Evolutionary conservation across 2,329 filamentous ascomycete species (phyloP), one percentile per base, ranked within the genome.

Genomic region (Aspergillus phoenicis): DNA sequence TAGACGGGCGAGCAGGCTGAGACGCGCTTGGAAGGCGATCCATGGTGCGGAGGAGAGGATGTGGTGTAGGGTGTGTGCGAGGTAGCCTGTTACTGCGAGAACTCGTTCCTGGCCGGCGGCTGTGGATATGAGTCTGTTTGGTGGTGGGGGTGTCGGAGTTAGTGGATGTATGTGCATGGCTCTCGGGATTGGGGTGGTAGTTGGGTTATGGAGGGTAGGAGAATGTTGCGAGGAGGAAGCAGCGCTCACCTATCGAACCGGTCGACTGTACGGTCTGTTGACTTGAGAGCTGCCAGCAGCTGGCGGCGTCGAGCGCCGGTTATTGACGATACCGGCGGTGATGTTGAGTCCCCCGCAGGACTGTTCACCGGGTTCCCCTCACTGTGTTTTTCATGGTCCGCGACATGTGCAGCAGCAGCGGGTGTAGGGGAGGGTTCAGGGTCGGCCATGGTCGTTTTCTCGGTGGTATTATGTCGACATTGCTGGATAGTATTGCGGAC

Each of bases 41-140:
- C 72, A 70, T 45, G 81, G 63, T 77, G 82, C 58, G 81, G 86
- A 69, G 83, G 79, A 85, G 75, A 71, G 85, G 77, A 91, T 80
- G 64, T 87, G 83, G 57, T 86, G 83, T 41, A 86, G 80, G 62
- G 85, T 83, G 63, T 87, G 87, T 58, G 88, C 83, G 61, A 82
- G 78, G 80, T 93, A 94, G 78, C 88, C 86, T 63, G 88, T 74
- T 66, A 89, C 85, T 64, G 89, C 84, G 68, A 93, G 86, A 63
- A 88, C 81, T 52, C 85, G 84, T 77, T 93, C 90, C 74, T 89
- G 86, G 70, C 90, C 89, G 38, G 83, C 76, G 48, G 89, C 86
- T 8, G 88, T 89, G 65, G 86, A 84, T 68, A 92, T 81, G 71
- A 90, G 85, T 66, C 87, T 87, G 71, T 43, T 22, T 5, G 38